Percentiles rank a stretch among this genome's conserved stretches.
phyloP scores from a whole-genome alignment of 1,284 basidiomycete genomes.

The Phellopilus nigrolimitatus region DNA sequence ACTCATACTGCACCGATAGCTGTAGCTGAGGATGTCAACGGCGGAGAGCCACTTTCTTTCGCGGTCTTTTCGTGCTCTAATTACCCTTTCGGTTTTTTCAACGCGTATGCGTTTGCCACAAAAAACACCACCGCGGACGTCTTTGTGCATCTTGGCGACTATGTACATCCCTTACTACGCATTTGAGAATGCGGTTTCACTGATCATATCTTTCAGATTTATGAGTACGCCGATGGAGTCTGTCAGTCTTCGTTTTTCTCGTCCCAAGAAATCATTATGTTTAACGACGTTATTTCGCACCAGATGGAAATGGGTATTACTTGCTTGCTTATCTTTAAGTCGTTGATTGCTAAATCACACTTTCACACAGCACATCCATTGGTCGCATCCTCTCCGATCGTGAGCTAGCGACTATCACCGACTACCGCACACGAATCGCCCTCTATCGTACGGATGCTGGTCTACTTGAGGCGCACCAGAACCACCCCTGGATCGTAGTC shows the following conservation, averaged over 20 bases:
- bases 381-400: slow-evolving; percentile 45
- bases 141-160: slow-evolving; percentile 63
- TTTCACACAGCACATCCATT: slow-evolving; percentile 35
- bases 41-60: slow-evolving; percentile 48
- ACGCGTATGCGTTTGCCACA: slow-evolving; percentile 59
- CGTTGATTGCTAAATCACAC: slow-evolving; percentile 2
- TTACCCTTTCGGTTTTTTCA: slow-evolving; percentile 58
- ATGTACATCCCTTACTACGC: slow-evolving; percentile 34
- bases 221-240: too few relatives aligned
- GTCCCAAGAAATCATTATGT: too few relatives aligned
- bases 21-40: slow-evolving; percentile 47
- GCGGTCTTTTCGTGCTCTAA: slow-evolving; percentile 61
- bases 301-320: slow-evolving; percentile 41
- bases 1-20: slow-evolving; percentile 29
- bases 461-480: slow-evolving; percentile 46
- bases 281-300: too few relatives aligned
- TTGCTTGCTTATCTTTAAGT: neutral
- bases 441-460: slow-evolving; percentile 55
- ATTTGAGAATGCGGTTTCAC: too few relatives aligned
- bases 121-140: slow-evolving; percentile 54
- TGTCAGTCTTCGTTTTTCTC: too few relatives aligned
- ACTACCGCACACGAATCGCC: slow-evolving; percentile 58
- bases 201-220: slow-evolving; percentile 45
- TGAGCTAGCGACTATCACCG: slow-evolving; percentile 56
- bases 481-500: slow-evolving; percentile 54